Evolutionary conservation across 2,329 filamentous ascomycete species (phyloP), one percentile per base, ranked within the genome.

Genomic region (Sclerotinia glacialis): DNA sequence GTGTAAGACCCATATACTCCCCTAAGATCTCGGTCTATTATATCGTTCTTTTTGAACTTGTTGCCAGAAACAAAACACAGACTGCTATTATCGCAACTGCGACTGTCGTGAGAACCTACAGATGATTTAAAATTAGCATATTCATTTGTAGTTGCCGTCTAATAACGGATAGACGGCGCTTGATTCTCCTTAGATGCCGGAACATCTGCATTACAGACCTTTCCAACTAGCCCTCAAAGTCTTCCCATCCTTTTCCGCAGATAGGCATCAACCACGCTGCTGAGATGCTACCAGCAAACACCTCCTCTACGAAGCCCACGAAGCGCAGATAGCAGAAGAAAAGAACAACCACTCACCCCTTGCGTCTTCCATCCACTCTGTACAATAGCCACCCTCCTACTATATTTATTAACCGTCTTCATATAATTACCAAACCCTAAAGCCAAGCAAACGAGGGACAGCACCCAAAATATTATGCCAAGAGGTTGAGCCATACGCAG

Each of bases 321-420:
- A 46, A 55, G 9, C 18, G 55, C 6, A 31, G 34, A 23, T 3
- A 37, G 47, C 2, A 31, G 42, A 28, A 11, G 5, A 47, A 16
- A 66, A 66, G n/a, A 60, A 67, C 65, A 53, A 49, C 46, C 66
- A 71, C 65, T 67, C 62, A 96, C 90, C 52, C 89, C 78, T 76
- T 98, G 93, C 47, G 95, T 98, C 78, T 92, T 94, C 90, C 91
- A 95, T 1, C 95, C 95, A 40, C 88, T 90, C 80, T 99, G 95
- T 49, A 99, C 95, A 70, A 98, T 84, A 0, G 95, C 95, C 34
- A 84, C 83, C 71, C 88, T 86, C 49, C 85, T 83, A 72, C 90
- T 90, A 77, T 97, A 99, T 76, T 91, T 89, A 72, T 90, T 90
- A 31, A 98, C 80, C 0, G 87, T 89, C 73, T 87, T 89, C 70